A percentile compares a stretch with the other conserved stretches of the same genome.
phyloP scores from a whole-genome alignment of 2,329 filamentous ascomycete species.

The Lasiodiplodia theobromae region DNA sequence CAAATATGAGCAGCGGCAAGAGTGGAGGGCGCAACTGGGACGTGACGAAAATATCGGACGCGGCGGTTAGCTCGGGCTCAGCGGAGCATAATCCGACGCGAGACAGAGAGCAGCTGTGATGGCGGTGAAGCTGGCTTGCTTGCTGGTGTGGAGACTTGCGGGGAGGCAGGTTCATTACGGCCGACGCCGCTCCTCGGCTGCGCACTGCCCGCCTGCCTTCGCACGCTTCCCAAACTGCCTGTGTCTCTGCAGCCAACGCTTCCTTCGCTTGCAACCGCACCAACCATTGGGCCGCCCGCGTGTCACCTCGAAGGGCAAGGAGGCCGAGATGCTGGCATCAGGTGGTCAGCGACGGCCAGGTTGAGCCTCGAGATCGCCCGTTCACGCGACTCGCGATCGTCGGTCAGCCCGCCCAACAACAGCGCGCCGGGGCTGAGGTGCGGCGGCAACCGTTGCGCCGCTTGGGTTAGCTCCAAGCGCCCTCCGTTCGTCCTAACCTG shows the following conservation, averaged over 20 bases:
- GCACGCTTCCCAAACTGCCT: neutral
- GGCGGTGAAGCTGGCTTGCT: constrained; percentile 21
- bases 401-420: constrained; percentile 5
- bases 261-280: neutral
- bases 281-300: neutral
- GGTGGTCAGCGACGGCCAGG: constrained; percentile 3
- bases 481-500: constrained; percentile 4
- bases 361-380: constrained; percentile 20
- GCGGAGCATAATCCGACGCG: constrained; percentile 17
- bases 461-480: neutral
- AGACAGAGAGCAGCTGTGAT: neutral
- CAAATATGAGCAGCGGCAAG: neutral
- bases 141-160: constrained; percentile 24
- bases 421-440: neutral
- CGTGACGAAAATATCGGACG: constrained; percentile 4
- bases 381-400: constrained; percentile 20
- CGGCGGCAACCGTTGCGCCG: constrained; percentile 23
- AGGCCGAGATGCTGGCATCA: neutral
- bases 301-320: neutral
- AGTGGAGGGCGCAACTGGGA: neutral
- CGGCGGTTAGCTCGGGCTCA: constrained; percentile 26
- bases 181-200: constrained; percentile 4
- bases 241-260: neutral
- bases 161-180: constrained; percentile 9
- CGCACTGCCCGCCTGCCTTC: neutral